phyloP scores from a whole-genome alignment of 1,139 yeast genomes.

The Candida albicans region DNA sequence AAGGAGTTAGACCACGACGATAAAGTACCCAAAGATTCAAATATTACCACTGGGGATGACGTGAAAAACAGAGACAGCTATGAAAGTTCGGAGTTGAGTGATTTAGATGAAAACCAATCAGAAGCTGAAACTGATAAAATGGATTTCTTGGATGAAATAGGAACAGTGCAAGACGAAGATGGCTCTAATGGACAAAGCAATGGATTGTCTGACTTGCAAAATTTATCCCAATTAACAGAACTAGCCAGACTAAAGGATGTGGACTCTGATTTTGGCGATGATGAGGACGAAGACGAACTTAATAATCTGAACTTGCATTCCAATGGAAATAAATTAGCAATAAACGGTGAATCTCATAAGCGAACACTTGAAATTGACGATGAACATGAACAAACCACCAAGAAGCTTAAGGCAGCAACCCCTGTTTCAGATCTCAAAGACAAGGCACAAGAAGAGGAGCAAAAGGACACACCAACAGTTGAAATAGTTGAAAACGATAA shows the following conservation, averaged over 20 bases:
- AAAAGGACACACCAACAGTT: constrained; percentile 18
- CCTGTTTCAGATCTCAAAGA: not conserved
- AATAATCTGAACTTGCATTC: constrained; percentile 4
- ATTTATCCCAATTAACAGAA: constrained; percentile 41
- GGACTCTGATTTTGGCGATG: constrained; percentile 26
- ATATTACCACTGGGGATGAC: constrained; percentile 1
- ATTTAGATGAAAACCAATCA: constrained; percentile 63
- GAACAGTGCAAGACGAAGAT: constrained; percentile 8
- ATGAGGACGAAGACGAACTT: constrained; percentile 8
- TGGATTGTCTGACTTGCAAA: constrained; percentile 37
- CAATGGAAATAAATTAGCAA: constrained; percentile 1
- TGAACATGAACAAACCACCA: constrained; percentile 2
- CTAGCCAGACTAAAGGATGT: constrained; percentile 43
- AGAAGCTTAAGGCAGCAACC: constrained; percentile 10
- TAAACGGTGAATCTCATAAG: constrained; percentile 6
- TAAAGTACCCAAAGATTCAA: not conserved
- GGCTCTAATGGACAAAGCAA: constrained; percentile 11
- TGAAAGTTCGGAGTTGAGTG: constrained; percentile 53
- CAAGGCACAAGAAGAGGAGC: constrained; percentile 17
- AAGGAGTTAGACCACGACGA: constrained; percentile 1
- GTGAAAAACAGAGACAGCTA: constrained; percentile 22
- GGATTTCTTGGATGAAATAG: constrained; percentile 50
- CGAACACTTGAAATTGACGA: constrained; percentile 1
- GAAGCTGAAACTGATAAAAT: constrained; percentile 82
- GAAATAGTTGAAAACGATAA: constrained; percentile 23